Base-by-base conservation (phyloP, 129 eudicot genomes). In the Helianthus tuberosus region DNA sequence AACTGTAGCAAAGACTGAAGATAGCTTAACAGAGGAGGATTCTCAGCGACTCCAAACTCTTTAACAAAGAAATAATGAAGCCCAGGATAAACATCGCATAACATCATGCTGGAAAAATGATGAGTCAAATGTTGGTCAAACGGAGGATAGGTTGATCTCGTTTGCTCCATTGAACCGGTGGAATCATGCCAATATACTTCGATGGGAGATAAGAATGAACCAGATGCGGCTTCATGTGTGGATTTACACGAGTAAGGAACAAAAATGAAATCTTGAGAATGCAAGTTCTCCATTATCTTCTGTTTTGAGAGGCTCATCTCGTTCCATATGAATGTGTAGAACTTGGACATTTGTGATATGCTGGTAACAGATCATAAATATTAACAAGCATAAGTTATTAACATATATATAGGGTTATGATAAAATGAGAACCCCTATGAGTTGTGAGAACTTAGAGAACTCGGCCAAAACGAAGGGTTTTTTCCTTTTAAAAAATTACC, bases 121-220 rank as follows among this genome's bases (percentile, higher is more conserved):
- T 66, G 68, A 41, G 68, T 38, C 12, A 57, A 48, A 47, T 79
- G 38, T 59, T 15, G 64, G 57, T 53, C 85, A 70, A 63, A 27
- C 38, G 77, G 65, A 14, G 69, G 72, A 72, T 54, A 49, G 49
- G 51, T 51, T 14, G 71, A 54, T 81, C 73, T 79, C 47, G 73
- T 74, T 79, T 52, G 80, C 55, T 82, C 84, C 79, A 79, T 43
- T n/a, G 85, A 75, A 75, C 85, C 86, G 57, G 84, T 84, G 11
- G 76, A 75, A 79, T 91, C 97, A 32, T 83, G 92, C 96, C 97
- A 88, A 67, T 78, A 88, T 16, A 89, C 96, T 69, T 88, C 92
- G 38, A 51, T 55, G 58, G 89, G 89, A 72, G 91, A 82, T 70
- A 91, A 73, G 69, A 91, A 80, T 27, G 52, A 54, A 82, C 97